A percentile compares a stretch with the other conserved stretches of the same genome.
Evolutionary conservation across 768 basidiomycete species (phyloP).

Genomic region (Amanita rubescens): DNA sequence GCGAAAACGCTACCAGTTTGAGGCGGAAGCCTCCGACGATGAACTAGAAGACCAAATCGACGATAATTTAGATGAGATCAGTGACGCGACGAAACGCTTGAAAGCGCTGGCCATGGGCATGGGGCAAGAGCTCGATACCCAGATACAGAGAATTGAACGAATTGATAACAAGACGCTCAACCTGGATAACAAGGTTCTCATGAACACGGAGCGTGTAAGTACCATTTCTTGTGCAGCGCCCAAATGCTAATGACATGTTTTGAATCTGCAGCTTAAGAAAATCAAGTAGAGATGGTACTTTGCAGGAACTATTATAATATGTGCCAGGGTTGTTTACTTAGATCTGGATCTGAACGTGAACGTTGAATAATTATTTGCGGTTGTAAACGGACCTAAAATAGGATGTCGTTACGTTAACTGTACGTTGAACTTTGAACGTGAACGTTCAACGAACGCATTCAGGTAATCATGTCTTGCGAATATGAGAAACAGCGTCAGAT

Average conservation of each 20-base stretch:
- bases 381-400: too few relatives aligned
- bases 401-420: too few relatives aligned
- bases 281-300: constrained; percentile 36
- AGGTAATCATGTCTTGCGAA: constrained; percentile 19
- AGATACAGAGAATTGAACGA: constrained; percentile 72
- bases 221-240: neutral
- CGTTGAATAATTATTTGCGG: too few relatives aligned
- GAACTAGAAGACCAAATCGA: constrained; percentile 94
- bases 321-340: too few relatives aligned
- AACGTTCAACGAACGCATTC: too few relatives aligned
- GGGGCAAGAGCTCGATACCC: constrained; percentile 82
- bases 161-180: constrained; percentile 73
- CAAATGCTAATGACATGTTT: neutral
- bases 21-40: constrained; percentile 84
- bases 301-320: neutral
- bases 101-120: constrained; percentile 75
- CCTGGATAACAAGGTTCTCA: constrained; percentile 68
- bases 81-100: constrained; percentile 66
- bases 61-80: constrained; percentile 82
- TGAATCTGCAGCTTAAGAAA: constrained; percentile 43
- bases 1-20: constrained; percentile 84
- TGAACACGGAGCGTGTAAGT: constrained; percentile 76
- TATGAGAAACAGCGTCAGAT: constrained; percentile 27
- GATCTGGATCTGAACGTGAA: too few relatives aligned
- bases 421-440: too few relatives aligned